Conservation (phyloP, 352 stramenopile genomes). For the Globisporangium cederbergense region DNA sequence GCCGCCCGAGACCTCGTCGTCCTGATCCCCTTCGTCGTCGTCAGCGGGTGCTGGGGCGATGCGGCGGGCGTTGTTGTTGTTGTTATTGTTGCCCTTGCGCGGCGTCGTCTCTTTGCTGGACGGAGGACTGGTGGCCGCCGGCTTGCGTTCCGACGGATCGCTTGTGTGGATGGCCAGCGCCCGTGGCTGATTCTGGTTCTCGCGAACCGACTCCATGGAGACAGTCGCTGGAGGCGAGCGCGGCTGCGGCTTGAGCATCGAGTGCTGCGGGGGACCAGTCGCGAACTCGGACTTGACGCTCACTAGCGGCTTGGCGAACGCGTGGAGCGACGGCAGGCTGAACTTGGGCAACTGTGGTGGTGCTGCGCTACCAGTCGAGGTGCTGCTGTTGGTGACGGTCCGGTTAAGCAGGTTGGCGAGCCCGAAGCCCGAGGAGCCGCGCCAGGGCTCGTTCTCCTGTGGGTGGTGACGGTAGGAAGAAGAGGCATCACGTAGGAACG, state of each 20-base stretch:
- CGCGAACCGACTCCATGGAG: not conserved
- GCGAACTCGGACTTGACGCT: slow-evolving; percentile 44
- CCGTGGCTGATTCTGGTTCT: slow-evolving; percentile 2
- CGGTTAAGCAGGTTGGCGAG: slow-evolving; percentile 83
- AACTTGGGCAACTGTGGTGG: slow-evolving; percentile 44
- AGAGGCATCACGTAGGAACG: slow-evolving; percentile 11
- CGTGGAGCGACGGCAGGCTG: slow-evolving; percentile 73
- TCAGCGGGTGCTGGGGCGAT: slow-evolving; percentile 60
- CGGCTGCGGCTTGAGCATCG: slow-evolving; percentile 22
- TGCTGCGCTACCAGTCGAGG: not conserved
- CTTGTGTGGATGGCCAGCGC: slow-evolving; percentile 17
- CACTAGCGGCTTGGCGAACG: slow-evolving; percentile 62
- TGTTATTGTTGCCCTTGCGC: slow-evolving; percentile 9
- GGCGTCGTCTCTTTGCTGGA: slow-evolving; percentile 16
- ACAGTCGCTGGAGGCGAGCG: not conserved
- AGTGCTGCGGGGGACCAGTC: slow-evolving; percentile 22
- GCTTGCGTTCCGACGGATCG: slow-evolving; percentile 2
- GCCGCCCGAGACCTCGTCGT: slow-evolving; percentile 30
- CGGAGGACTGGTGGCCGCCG: not conserved
- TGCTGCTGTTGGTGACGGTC: slow-evolving; percentile 15
- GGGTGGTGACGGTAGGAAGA: slow-evolving; percentile 6
- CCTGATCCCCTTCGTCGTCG: slow-evolving; percentile 62
- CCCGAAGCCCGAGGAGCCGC: slow-evolving; percentile 60
- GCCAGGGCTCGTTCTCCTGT: slow-evolving; percentile 71
- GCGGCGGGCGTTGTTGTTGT: slow-evolving; percentile 19